A percentile compares a stretch with the other conserved stretches of the same genome.
These are phyloP conservation scores for Eucalyptus curtisii DNA, from an alignment of 345 rosid genomes.

Conservation along the genomic window DNA sequence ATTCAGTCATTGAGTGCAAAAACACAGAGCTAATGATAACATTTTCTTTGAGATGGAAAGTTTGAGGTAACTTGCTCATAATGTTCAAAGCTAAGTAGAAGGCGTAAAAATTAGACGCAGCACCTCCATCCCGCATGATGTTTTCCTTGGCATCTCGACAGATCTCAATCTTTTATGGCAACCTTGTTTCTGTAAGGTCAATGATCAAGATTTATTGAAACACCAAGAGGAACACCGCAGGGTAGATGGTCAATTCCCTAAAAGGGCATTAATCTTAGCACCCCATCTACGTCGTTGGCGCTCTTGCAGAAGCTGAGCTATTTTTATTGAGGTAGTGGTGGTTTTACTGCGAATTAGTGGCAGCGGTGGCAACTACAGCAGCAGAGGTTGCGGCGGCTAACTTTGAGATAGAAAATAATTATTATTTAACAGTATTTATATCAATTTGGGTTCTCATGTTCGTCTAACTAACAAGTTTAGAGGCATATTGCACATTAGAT, in stretches of 20 bases:
- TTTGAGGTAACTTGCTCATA: not conserved
- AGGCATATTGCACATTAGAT: rapidly evolving
- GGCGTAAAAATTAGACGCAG: not conserved
- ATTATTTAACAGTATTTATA: not conserved
- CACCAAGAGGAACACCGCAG: not conserved
- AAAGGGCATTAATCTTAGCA: not conserved
- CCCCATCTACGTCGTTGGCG: not conserved
- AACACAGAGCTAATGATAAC: not conserved
- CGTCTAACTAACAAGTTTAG: too few relatives aligned
- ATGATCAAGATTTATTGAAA: not conserved
- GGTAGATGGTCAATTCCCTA: not conserved
- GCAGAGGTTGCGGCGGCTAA: not conserved
- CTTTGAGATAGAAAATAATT: not conserved
- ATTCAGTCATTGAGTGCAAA: too few relatives aligned
- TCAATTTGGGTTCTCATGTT: not conserved
- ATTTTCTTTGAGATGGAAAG: not conserved
- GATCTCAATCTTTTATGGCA: not conserved
- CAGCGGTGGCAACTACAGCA: not conserved
- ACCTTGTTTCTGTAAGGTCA: too few relatives aligned
- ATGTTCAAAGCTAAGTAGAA: not conserved
- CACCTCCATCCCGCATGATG: not conserved
- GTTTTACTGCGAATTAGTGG: not conserved
- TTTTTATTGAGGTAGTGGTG: not conserved
- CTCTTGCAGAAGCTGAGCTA: not conserved
- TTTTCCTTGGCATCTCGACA: not conserved